Evolutionary conservation across 2,329 filamentous ascomycete genomes (phyloP), one percentile per base, ranked within the genome.

Genomic region (Colletotrichum agaves): DNA sequence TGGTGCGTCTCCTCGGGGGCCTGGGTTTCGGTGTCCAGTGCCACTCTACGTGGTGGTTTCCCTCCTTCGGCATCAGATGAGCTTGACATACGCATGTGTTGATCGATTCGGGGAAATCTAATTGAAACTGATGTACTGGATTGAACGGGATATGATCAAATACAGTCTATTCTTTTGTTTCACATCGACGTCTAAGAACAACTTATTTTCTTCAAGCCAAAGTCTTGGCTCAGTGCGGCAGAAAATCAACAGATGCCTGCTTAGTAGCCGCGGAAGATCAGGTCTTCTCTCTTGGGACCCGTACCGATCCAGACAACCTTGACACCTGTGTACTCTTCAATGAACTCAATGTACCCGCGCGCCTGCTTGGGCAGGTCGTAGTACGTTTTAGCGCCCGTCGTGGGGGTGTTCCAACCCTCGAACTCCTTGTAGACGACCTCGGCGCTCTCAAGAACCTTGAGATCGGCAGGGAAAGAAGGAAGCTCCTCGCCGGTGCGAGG

Each of bases 361-460:
- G 90, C 90, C 73, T 90, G 82, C 74, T 81, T 79, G 6, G 91
- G 91, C 46, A 93, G 80, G 35, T 90, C 87, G 47, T 86, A 83
- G 74, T 83, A 93, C 69, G 80, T 84, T 76, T 84, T 88, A 59
- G 83, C 81, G 53, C 85, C 83, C 6, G 87, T 88, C 0, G 88
- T 93, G 39, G 85, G 81, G 74, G 82, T 83, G 74, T 91, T 84
- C 91, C 91, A 94, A 53, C 91, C 91, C 17, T 86, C 84, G 66
- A 94, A 78, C 60, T 89, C 90, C 73, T 88, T 83, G 79, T 93
- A 93, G 41, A 88, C 83, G 17, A 92, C 88, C 74, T 91, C 85
- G 61, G 88, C 84, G 59, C 82, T 81, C 31, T 85, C 85, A 15
- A 93, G 81, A 39, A 85, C 76, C 46, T 83, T 79, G 15, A 88